Evolutionary conservation across 1,284 basidiomycete species (phyloP).

Genomic region (Pterulicium gracile): DNA sequence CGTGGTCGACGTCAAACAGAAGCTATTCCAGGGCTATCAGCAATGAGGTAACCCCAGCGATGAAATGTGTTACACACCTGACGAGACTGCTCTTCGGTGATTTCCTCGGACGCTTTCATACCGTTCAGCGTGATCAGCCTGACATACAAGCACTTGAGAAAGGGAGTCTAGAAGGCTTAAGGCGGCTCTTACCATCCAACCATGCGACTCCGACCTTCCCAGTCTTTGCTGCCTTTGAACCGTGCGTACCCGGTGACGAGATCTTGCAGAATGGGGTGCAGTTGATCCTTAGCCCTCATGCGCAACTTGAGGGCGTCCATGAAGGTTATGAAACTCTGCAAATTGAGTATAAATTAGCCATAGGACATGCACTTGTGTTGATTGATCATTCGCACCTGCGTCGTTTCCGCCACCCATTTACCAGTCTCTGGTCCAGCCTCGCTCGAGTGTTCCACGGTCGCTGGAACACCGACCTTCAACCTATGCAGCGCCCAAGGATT

Average conservation of each 20-base stretch:
- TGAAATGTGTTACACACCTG: slow-evolving; percentile 44
- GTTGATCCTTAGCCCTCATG: slow-evolving; percentile 90
- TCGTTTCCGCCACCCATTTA: slow-evolving; percentile 98
- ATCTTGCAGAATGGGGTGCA: slow-evolving; percentile 92
- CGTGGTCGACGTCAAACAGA: slow-evolving; percentile 93
- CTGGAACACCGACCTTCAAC: slow-evolving; percentile 87
- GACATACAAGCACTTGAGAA: slow-evolving; percentile 1
- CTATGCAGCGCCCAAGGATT: slow-evolving; percentile 87
- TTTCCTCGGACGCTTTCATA: slow-evolving; percentile 95
- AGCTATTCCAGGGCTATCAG: slow-evolving; percentile 38
- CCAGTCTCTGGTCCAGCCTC: slow-evolving; percentile 79
- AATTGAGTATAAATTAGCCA: background rate
- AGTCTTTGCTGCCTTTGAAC: slow-evolving; percentile 88
- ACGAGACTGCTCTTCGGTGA: slow-evolving; percentile 90
- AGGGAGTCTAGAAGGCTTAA: background rate
- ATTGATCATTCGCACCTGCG: slow-evolving; percentile 78
- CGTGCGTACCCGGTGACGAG: slow-evolving; percentile 87
- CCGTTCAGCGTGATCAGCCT: slow-evolving; percentile 95
- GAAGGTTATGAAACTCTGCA: slow-evolving; percentile 91
- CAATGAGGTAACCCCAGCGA: background rate
- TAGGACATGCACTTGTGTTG: too few species aligned
- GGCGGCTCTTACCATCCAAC: slow-evolving; percentile 73
- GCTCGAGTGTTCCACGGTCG: slow-evolving; percentile 89
- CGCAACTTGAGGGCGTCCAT: slow-evolving; percentile 96
- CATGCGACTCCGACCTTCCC: slow-evolving; percentile 90